Evolutionary conservation across 305 asterid genomes (phyloP), one percentile per base, ranked within the genome.

Genomic region (Fraxinus baroniana): DNA sequence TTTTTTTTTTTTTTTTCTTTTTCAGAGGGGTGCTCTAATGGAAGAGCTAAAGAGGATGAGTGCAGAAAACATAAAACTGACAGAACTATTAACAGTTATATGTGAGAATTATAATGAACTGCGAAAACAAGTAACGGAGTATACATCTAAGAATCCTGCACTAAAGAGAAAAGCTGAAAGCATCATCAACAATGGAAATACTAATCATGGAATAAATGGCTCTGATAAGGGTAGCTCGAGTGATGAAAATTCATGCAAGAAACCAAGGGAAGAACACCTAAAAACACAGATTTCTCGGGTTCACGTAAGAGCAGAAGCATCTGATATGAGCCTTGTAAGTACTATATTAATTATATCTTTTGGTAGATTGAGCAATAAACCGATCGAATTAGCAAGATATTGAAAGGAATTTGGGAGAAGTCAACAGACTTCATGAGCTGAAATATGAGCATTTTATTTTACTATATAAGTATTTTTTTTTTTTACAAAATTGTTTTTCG

Each of bases 311-410:
- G 89, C 96, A 0, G 93, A 90, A 80, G 88, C 97, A 20, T 92
- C 97, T 28, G 97, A 94, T 83, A 81, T 92, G 36, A 87, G 91
- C 95, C 97, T 94, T n/a, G 99, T 95, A 89, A 91, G 98, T 89
- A 20, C 68, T 5, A 1, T 9, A 9, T 41, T 41, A 41, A 41
- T 10, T 41, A 9, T 41, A 41, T 39, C 13, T 39, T 39, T 39
- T 39, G 13, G 46, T 8, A 39, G 13, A 39, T 39, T 39, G 8
- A 8, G 46, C 46, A 39, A 39, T 39, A 39, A 39, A 39, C 13
- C 46, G 46, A 39, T 39, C 46, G 13, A 7, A 39, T 1, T 39
- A 39, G 13, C 8, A 7, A 37, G 44, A 37, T 37, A 37, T 37
- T 37, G 12, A 37, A 10, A 37, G 44, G 44, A 37, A 37, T 7